These are phyloP conservation scores for Exophiala alcalophila DNA, from an alignment of 2,329 filamentous ascomycete species.

Conservation along the genomic window DNA sequence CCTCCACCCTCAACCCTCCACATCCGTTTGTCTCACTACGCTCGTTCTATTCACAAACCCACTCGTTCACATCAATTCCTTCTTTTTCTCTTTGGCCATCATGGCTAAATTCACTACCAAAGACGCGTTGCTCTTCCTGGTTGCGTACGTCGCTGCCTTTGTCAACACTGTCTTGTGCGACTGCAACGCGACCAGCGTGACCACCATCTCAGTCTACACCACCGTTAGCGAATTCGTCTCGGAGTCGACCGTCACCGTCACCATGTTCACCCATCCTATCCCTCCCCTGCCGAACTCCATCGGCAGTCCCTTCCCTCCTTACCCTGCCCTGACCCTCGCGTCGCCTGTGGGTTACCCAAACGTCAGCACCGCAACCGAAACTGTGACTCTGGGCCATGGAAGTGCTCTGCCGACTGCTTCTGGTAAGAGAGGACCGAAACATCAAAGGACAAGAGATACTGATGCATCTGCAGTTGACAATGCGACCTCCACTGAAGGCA, in stretches of 20 bases:
- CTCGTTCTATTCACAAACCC: no score
- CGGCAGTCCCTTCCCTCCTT: neutral
- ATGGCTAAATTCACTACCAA: no score
- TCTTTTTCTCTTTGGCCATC: no score
- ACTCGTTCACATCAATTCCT: no score
- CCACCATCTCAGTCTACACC: constrained; percentile 3
- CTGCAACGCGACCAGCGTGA: constrained; percentile 4
- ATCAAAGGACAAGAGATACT: neutral
- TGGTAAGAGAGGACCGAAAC: neutral
- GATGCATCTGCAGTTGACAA: constrained; percentile 1
- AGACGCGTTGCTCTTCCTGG: no score
- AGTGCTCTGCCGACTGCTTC: neutral
- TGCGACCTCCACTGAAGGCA: neutral
- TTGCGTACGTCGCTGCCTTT: constrained; percentile 4
- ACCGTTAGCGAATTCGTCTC: constrained; percentile 3
- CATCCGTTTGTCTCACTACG: no score
- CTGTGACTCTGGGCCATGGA: neutral
- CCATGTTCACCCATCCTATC: neutral
- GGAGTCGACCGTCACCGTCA: constrained; percentile 3
- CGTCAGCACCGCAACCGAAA: constrained; percentile 3
- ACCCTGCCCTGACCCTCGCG: neutral
- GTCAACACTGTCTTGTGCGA: constrained; percentile 2
- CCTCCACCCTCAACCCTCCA: no score
- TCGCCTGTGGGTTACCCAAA: no score
- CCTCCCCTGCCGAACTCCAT: neutral